Percentiles rank a stretch among this genome's conserved stretches.
These are phyloP conservation scores for Agrostemma githago DNA, from an alignment of 148 eudicot genomes.

Conservation along the genomic window DNA sequence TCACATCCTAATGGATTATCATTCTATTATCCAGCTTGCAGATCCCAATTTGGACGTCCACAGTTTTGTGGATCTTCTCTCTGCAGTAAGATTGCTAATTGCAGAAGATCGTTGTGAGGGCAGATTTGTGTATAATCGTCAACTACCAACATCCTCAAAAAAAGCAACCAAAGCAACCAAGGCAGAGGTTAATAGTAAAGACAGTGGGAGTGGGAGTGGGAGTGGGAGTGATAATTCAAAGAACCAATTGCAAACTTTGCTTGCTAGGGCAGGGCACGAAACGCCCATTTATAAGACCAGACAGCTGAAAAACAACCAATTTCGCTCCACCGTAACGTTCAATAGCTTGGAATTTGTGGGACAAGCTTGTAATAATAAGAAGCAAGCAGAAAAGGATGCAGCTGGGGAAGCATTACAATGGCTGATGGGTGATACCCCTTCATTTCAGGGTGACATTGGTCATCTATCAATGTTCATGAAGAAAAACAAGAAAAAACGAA, in stretches of 20 bases:
- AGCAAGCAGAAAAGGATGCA: constrained; percentile 86
- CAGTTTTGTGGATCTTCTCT: constrained; percentile 49
- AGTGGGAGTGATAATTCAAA: constrained; percentile 60
- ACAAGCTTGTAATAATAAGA: constrained; percentile 66
- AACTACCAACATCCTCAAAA: constrained; percentile 45
- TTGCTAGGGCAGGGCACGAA: constrained; percentile 74
- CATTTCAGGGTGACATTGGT: constrained; percentile 46
- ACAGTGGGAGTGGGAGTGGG: constrained; percentile 39
- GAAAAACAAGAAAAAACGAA: constrained; percentile 55
- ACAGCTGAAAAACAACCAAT: constrained; percentile 63
- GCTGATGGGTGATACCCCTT: constrained; percentile 74
- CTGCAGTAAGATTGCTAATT: constrained; percentile 62
- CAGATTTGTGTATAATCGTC: constrained; percentile 77
- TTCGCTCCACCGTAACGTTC: constrained; percentile 61
- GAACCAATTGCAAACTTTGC: constrained; percentile 73
- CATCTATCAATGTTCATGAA: constrained; percentile 62
- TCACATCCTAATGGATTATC: not conserved
- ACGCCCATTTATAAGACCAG: constrained; percentile 72
- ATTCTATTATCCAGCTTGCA: constrained; percentile 44
- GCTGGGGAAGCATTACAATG: constrained; percentile 78
- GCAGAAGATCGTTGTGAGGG: constrained; percentile 82
- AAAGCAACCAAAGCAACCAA: constrained; percentile 33
- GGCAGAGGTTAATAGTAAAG: constrained; percentile 13
- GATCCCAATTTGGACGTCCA: constrained; percentile 53
- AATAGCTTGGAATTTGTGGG: constrained; percentile 80